These are phyloP conservation scores for Aphanomyces euteiches DNA, from an alignment of 352 stramenopile species.

Conservation along the genomic window DNA sequence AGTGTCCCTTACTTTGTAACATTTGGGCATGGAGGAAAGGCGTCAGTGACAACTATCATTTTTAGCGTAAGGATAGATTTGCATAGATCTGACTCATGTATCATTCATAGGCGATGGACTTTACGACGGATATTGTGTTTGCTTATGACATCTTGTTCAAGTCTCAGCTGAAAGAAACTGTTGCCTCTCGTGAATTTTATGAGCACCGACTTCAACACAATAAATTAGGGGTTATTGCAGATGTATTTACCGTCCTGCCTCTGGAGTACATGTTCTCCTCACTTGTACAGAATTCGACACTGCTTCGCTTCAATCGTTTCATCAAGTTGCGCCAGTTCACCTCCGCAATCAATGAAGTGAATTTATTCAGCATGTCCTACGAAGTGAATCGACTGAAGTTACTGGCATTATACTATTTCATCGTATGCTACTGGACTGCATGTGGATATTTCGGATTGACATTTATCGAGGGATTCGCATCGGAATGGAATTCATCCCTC, in stretches of 20 bases:
- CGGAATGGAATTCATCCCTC: constrained; percentile 26
- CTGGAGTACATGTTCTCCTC: constrained; percentile 22
- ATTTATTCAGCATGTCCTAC: constrained; percentile 30
- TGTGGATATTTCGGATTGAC: constrained; percentile 38
- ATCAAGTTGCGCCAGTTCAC: constrained; percentile 27
- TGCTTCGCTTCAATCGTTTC: constrained; percentile 26
- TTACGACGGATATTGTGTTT: constrained; percentile 23
- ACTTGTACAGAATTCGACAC: neutral
- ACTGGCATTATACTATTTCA: constrained; percentile 34
- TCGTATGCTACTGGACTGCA: constrained; percentile 28
- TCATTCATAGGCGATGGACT: constrained; percentile 11
- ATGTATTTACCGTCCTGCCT: constrained; percentile 19
- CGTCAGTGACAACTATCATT: constrained; percentile 35
- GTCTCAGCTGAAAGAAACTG: constrained; percentile 13
- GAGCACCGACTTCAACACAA: constrained; percentile 2
- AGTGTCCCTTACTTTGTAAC: constrained; percentile 63
- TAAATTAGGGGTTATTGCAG: neutral
- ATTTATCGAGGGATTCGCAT: constrained; percentile 33
- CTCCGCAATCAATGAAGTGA: constrained; percentile 26
- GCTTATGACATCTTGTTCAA: constrained; percentile 31
- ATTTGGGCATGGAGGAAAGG: constrained; percentile 62
- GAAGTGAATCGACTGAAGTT: constrained; percentile 30
- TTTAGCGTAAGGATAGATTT: constrained; percentile 33
- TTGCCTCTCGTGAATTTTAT: constrained; percentile 27
- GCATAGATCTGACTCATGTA: neutral